These are phyloP conservation scores for Agrostemma githago DNA, from an alignment of 148 eudicot genomes.

Conservation along the genomic window DNA sequence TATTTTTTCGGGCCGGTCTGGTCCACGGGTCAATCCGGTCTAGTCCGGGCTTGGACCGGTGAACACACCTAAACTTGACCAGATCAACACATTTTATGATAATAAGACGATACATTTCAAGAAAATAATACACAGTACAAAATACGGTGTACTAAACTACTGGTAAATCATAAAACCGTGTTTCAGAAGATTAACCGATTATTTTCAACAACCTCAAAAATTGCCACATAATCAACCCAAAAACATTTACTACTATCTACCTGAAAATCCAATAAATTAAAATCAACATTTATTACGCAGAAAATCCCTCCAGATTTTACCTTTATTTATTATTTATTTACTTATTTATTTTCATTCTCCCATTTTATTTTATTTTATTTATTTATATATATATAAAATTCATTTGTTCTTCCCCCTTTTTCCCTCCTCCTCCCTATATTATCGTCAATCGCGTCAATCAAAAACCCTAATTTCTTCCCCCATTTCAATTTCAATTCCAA, in stretches of 20 bases:
- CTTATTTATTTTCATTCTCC: background rate
- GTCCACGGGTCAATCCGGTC: too few species aligned
- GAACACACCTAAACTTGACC: too few species aligned
- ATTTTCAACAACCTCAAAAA: background rate
- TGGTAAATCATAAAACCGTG: too few species aligned
- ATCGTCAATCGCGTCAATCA: conserved; percentile 25
- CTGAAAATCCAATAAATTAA: background rate
- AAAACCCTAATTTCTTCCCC: conserved; percentile 45
- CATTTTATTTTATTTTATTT: background rate
- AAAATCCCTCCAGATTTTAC: background rate
- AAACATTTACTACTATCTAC: background rate
- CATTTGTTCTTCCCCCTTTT: background rate
- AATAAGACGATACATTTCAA: too few species aligned
- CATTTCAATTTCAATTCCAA: conserved; percentile 45
- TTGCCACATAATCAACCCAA: background rate
- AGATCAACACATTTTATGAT: too few species aligned
- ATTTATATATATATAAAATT: too few species aligned
- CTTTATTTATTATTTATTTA: background rate
- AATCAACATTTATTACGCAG: background rate
- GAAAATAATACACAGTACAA: too few species aligned
- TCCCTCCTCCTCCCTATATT: conserved; percentile 12
- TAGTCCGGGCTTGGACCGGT: too few species aligned
- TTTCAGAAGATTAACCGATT: too few species aligned
- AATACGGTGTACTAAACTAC: too few species aligned
- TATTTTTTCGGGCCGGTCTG: too few species aligned